Percentiles rank a stretch among this genome's conserved stretches.
Conservation (phyloP, 139 green algal species). For the Asterochloris sp. region DNA sequence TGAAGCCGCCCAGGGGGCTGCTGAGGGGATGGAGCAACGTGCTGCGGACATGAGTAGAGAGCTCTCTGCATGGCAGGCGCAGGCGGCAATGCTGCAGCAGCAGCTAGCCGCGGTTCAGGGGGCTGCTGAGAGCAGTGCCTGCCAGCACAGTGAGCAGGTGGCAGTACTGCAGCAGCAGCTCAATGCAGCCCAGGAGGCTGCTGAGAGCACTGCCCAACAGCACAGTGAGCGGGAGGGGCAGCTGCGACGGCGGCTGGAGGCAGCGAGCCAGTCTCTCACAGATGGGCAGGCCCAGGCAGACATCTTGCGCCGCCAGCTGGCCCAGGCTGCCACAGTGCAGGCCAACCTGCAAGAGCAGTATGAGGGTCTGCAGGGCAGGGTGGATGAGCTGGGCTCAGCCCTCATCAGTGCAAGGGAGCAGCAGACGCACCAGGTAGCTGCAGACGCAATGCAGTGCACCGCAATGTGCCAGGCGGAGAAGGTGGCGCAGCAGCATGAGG, state of each 20-base stretch:
- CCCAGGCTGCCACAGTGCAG: background rate
- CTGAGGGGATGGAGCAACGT: background rate
- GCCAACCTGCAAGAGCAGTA: background rate
- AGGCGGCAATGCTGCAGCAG: background rate
- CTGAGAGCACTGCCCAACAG: background rate
- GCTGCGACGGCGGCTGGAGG: background rate
- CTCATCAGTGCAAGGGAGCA: background rate
- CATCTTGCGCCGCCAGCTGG: background rate
- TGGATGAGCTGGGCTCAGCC: background rate
- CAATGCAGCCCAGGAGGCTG: background rate
- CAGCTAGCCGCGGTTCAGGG: background rate
- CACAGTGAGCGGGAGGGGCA: background rate
- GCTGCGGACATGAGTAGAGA: background rate
- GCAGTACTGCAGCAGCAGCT: background rate
- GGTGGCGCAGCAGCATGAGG: background rate
- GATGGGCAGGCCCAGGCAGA: background rate
- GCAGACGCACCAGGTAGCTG: background rate
- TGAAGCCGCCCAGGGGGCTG: background rate
- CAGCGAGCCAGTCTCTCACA: background rate
- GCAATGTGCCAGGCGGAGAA: background rate
- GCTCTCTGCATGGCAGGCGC: background rate
- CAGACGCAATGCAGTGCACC: background rate
- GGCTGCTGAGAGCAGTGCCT: background rate
- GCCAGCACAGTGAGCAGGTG: background rate
- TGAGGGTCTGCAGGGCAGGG: background rate